Base-by-base conservation (phyloP, 1,284 basidiomycete species). In the Anthracocystis setariae region DNA sequence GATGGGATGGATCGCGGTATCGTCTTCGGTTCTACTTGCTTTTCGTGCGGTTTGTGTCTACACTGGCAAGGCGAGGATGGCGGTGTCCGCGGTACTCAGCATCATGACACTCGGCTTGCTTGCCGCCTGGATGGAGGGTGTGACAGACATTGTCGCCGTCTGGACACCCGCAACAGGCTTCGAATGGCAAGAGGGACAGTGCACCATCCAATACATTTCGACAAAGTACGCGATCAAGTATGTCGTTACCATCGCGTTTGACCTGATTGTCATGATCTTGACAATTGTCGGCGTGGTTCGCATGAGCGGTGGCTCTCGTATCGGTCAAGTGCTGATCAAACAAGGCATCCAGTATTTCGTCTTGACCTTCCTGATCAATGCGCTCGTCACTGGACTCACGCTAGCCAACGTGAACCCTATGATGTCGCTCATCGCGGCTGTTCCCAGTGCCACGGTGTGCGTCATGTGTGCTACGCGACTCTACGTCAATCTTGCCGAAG, bases 311-410 rank as follows among this genome's bases (percentile, higher is more conserved):
- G 50, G 55, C 12, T 66, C 63, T 17, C 73, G 72, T 32, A 76
- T 78, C 50, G 76, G 76, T 10, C 25, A 40, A 25, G 42, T 75
- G 3, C 51, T 78, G 12, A 50, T 78, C 53, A 49, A 63, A 45
- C 76, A 78, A 33, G 76, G 76, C 7, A 38, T 75, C 20, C 46
- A 73, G 55, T 78, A 78, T 59, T 78, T 78, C 53, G 29, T 72
- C 15, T 47, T 60, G 20, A 74, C 74, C 0, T 63, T 73, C 48
- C 33, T 73, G 24, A 60, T 61, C 59, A 75, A 77, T 50, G 27
- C 65, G 2, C 52, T 75, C 32, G 59, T 75, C n/a, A 55, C 70
- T 7, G 71, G 56, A 17, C 44, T 75, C 17, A 73, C 73, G 18
- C 45, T 69, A 3, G 58, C 70, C 25, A 62, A 75, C 50, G 45